Evolutionary conservation across 2,329 filamentous ascomycete genomes (phyloP), one percentile per base, ranked within the genome.

Genomic region (Pseudopithomyces maydicus): DNA sequence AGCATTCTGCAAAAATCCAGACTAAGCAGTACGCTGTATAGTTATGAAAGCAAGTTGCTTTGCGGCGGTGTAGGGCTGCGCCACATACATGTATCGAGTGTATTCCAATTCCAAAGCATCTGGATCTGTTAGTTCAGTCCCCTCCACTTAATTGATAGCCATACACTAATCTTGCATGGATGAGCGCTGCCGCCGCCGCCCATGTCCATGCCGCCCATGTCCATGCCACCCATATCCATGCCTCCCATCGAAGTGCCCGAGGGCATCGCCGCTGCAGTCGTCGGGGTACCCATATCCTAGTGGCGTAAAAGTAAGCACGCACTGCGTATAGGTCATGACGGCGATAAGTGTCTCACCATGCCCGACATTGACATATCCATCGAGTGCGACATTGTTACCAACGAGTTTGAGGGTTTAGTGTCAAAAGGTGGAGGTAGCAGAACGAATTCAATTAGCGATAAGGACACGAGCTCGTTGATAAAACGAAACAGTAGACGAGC

Each of bases 81-180:
- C 15, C 19, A 64, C 66, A 39, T 66, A 71, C 81, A 92, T 17
- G 88, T 76, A 70, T 90, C 86, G 68, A 90, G 78, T 1, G 87
- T 90, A 73, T 90, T 81, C 88, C 89, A 91, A 73, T 92, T 92
- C 89, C 89, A 92, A 47, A 91, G 79, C 90, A 92, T 92, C 68
- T 72, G 42, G 14, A 4, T 29, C 2, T 19, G 39, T 65, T 35
- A 65, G 58, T 22, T 11, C 29, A 23, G 23, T 10, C 14, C 14
- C 10, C 22, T 15, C 3, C 33, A 32, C 15, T n/a, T n/a, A 15
- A 17, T 26, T 32, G 11, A 5, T 15, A 10, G 46, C 12, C 66
- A 47, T 59, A 73, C 71, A 55, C 63, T 69, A 35, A 74, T 74
- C 56, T 74, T 72, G 66, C 71, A 74, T 20, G 65, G 65, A 33